Percentiles rank a stretch among this genome's conserved stretches.
phyloP scores from a whole-genome alignment of 768 basidiomycete genomes.

The Leccinellum luteum region DNA sequence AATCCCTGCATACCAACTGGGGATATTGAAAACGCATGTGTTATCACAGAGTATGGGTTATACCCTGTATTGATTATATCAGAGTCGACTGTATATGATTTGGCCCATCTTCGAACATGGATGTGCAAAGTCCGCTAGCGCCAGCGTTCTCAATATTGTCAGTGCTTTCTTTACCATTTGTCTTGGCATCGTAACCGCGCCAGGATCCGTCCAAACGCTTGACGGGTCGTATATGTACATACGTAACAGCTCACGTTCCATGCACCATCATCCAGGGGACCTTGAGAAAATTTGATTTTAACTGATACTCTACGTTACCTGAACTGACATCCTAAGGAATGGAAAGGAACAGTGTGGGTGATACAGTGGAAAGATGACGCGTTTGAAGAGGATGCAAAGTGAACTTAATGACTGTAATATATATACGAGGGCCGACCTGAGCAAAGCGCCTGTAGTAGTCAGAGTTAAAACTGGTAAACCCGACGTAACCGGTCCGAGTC shows the following conservation, averaged over 20 bases:
- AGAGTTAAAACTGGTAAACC: conserved; percentile 1
- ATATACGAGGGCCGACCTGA: conserved; percentile 31
- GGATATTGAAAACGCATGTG: background rate
- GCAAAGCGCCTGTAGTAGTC: conserved; percentile 9
- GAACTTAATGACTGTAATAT: conserved; percentile 35
- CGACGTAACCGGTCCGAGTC: conserved; percentile 2
- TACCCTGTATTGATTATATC: too few species aligned
- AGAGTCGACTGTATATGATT: background rate
- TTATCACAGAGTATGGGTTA: too few species aligned
- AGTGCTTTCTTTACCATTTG: background rate
- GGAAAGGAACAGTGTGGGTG: conserved; percentile 20
- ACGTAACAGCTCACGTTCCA: background rate
- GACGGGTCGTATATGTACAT: background rate
- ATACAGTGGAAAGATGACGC: conserved; percentile 34
- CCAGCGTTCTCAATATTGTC: background rate
- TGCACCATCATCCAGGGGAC: background rate
- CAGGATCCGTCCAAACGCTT: background rate
- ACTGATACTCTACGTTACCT: conserved; percentile 28
- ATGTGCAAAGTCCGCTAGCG: background rate
- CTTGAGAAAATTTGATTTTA: conserved; percentile 11
- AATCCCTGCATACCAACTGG: too few species aligned
- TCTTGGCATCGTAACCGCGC: background rate
- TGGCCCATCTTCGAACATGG: background rate
- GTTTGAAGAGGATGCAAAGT: conserved; percentile 26
- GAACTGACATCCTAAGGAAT: conserved; percentile 9